phyloP scores from a whole-genome alignment of 2,329 filamentous ascomycete species.

The Remersonia thermophila region DNA sequence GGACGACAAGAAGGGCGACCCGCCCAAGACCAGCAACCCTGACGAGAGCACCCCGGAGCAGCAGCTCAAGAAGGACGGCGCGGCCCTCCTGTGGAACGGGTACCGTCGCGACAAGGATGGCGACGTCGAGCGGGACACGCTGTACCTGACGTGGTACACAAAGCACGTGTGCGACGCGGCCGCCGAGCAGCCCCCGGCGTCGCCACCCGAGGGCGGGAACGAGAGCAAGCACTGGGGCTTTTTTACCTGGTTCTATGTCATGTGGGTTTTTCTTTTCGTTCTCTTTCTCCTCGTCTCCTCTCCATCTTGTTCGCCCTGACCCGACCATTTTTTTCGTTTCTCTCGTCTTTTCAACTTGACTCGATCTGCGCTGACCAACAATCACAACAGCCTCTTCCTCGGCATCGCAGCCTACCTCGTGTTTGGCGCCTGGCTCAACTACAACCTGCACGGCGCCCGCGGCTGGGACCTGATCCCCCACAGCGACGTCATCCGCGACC shows the following conservation, averaged over 20 bases:
- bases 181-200: conserved; percentile 31
- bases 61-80: conserved; percentile 41
- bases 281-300: neutral
- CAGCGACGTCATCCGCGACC: conserved; percentile 79
- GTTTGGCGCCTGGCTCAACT: conserved; percentile 97
- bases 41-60: conserved; percentile 32
- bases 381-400: conserved; percentile 60
- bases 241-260: conserved; percentile 92
- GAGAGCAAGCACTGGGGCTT: conserved; percentile 66
- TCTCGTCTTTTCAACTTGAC: too few species aligned
- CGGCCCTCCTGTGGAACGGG: conserved; percentile 63
- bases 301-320: neutral
- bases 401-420: conserved; percentile 81
- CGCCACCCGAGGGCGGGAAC: conserved; percentile 14
- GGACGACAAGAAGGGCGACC: conserved; percentile 21
- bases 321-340: neutral
- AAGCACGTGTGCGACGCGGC: conserved; percentile 67
- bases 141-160: conserved; percentile 75
- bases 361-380: conserved; percentile 8
- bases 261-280: conserved; percentile 53
- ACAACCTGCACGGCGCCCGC: conserved; percentile 87
- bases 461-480: conserved; percentile 94
- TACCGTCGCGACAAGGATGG: conserved; percentile 59
- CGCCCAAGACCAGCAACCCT: conserved; percentile 23
- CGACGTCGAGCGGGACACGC: conserved; percentile 35